Evolutionary conservation across 2,329 filamentous ascomycete genomes (phyloP).

Genomic region (Colletotrichum endophyticum): DNA sequence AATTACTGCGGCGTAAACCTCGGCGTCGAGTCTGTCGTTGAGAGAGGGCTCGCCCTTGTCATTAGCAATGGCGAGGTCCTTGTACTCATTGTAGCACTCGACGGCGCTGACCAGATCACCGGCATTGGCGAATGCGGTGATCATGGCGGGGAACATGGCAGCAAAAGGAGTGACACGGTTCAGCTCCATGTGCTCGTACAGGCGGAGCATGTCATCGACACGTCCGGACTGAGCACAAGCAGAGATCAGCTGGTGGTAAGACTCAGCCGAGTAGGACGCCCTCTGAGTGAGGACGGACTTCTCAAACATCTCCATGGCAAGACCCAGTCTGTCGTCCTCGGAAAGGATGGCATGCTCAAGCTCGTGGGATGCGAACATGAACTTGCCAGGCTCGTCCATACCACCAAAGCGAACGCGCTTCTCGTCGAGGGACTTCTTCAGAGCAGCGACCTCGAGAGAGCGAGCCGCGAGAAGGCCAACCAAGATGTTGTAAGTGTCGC

Average conservation of each 20-base stretch:
- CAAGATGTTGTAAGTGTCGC: constrained; percentile 85
- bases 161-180: constrained; percentile 76
- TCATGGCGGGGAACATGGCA: constrained; percentile 90
- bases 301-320: constrained; percentile 86
- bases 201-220: constrained; percentile 85
- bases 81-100: constrained; percentile 96
- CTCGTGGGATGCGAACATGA: constrained; percentile 88
- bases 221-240: constrained; percentile 85
- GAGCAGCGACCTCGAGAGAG: constrained; percentile 76
- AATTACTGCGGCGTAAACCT: constrained; percentile 91
- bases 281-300: constrained; percentile 69
- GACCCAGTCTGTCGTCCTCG: constrained; percentile 85
- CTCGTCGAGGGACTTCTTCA: constrained; percentile 77
- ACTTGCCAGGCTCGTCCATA: constrained; percentile 82
- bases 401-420: constrained; percentile 86
- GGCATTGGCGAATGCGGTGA: constrained; percentile 84
- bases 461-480: constrained; percentile 82
- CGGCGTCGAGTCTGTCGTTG: constrained; percentile 75
- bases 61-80: constrained; percentile 82
- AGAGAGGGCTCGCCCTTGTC: constrained; percentile 75
- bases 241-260: constrained; percentile 84
- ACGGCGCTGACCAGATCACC: constrained; percentile 88
- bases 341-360: constrained; percentile 84
- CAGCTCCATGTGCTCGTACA: constrained; percentile 91
- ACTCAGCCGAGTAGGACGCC: constrained; percentile 76